A percentile compares a stretch with the other conserved stretches of the same genome.
Conservation (phyloP, 306 rosid genomes). For the Castanea sativa region DNA sequence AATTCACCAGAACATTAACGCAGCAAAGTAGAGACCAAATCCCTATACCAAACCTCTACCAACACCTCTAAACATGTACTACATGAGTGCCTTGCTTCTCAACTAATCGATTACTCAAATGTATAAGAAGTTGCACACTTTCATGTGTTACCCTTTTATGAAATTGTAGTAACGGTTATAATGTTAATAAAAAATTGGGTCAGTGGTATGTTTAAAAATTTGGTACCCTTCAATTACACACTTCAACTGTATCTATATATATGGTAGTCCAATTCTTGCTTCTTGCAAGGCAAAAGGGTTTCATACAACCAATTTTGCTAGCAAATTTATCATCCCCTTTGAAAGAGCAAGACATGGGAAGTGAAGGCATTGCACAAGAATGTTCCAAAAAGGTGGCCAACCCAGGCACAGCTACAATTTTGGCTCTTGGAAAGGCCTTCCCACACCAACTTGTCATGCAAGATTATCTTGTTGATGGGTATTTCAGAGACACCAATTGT, state of each 20-base stretch:
- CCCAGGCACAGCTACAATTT: conserved; percentile 65
- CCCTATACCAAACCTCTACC: conserved; percentile 38
- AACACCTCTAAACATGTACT: conserved; percentile 22
- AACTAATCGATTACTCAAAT: conserved; percentile 35
- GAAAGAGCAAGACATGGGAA: conserved; percentile 51
- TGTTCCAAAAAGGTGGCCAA: conserved; percentile 38
- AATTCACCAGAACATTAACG: not conserved
- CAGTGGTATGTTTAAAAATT: not conserved
- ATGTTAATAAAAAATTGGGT: not conserved
- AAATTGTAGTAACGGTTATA: conserved; percentile 18
- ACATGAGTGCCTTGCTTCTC: conserved; percentile 58
- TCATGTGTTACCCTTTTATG: conserved; percentile 24
- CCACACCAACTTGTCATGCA: conserved; percentile 95
- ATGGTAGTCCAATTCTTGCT: conserved; percentile 7
- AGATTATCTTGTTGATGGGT: conserved; percentile 87
- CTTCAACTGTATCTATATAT: conserved; percentile 37
- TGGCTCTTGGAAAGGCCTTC: conserved; percentile 94
- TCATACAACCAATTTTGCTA: conserved; percentile 2
- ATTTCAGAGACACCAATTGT: conserved; percentile 83
- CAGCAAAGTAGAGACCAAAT: not conserved
- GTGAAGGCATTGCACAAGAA: conserved; percentile 21
- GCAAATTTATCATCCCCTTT: not conserved
- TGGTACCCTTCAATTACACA: not conserved
- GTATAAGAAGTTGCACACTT: conserved; percentile 14
- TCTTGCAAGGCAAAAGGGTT: not conserved